Evolutionary conservation across 2,329 filamentous ascomycete genomes (phyloP), one percentile per base, ranked within the genome.

Genomic region (Cytospora schulzeri): DNA sequence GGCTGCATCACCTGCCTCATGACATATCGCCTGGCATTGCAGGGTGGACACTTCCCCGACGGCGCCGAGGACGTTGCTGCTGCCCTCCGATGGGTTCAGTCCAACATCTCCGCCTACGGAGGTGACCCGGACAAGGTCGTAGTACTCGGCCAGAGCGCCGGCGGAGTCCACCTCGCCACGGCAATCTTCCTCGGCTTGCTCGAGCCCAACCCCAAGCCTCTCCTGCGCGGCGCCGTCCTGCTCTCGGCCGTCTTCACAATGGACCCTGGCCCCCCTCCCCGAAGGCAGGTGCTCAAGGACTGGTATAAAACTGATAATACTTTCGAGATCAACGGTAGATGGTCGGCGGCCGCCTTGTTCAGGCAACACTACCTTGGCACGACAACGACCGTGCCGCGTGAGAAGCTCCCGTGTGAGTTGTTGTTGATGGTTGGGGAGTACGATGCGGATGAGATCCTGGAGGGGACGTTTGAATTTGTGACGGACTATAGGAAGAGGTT

Each of bases 1-100:
- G 69, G 61, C 53, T 68, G 63, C 61, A 66, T 72, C 65, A 71
- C 71, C 55, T 70, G 69, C 64, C 69, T 69, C 1, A 59, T 66
- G 41, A 74, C 65, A 12, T 71, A 73, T 53, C 66, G 67, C 53
- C 62, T 69, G 24, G 65, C 65, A 1, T 41, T 69, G 24, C 64
- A 67, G 38, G 69, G 66, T 1, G 68, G 68, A 11, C 64, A 66
- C 54, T 66, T 65, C 61, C 68, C 68, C 11, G 53, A 67, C 15
- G 68, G 68, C 4, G 68, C 64, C 54, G 59, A 68, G 51, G 68
- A 70, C 45, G 61, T 65, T 14, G 14, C 65, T 2, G 54, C 55
- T 14, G 58, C 68, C 3, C 58, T 70, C 33, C 35, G 57, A 17
- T 70, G 69, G 69, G 60, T 71, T 12, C 68, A 66, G 57, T 54